Evolutionary conservation across 2,329 filamentous ascomycete species (phyloP), one percentile per base, ranked within the genome.

Genomic region (Parascedosporium putredinis): DNA sequence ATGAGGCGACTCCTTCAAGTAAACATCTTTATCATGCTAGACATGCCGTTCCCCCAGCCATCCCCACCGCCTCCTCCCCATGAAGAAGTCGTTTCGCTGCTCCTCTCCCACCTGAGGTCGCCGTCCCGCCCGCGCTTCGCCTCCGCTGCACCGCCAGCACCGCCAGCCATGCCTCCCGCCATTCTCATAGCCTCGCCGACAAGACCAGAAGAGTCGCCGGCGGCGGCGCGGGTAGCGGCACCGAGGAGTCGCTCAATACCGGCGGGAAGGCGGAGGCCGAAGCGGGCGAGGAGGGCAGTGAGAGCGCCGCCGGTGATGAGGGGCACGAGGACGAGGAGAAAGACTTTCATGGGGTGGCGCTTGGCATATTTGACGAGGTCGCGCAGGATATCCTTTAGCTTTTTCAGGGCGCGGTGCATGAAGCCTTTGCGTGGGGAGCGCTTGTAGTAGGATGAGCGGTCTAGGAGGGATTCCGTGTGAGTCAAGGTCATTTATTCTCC

Each of bases 241-340:
- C 76, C 76, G 29, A 83, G 63, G 72, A 79, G 70, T 59, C 72
- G 70, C 67, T 81, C 73, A 52, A 89, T 61, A 10, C 72, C 67
- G 4, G 73, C 72, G 1, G 90, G 90, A 55, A 95, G 66, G 54
- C 83, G 76, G 53, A 97, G 72, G 20, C 90, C 90, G 64, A 96
- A 86, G 61, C 83, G 81, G 33, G 79, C 78, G 43, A 95, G 76
- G 42, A 96, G 71, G 44, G 84, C 86, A 7, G 83, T 83, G 56
- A 96, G 68, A 24, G 87, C 84, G 27, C 91, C 91, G 47, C 88
- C 88, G 1, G 84, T 89, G 59, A 96, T 71, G 51, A 97, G 75
- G 8, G 91, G 91, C 77, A 96, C 81, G 59, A 96, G 77, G 54
- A 95, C 84, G 54, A 89, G 78, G 72, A 87, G 74, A 71, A 96